Conservation (phyloP, 768 basidiomycete genomes). For the Psilocybe tampanensis region DNA sequence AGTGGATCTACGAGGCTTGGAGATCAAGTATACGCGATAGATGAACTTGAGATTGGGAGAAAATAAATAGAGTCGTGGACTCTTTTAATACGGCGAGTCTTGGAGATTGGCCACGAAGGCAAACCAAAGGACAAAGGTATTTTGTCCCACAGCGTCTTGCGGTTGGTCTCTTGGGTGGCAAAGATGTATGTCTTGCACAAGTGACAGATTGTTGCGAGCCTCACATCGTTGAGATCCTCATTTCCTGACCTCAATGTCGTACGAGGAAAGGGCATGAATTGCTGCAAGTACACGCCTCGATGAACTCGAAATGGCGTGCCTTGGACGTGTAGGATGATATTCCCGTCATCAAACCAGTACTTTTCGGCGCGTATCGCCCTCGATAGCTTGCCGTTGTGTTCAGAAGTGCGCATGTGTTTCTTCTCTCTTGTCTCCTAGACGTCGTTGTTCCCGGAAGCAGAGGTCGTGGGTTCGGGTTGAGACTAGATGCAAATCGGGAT, state of each 20-base stretch:
- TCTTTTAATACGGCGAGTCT: no score
- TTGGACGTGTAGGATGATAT: background rate
- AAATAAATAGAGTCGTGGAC: no score
- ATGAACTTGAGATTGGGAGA: no score
- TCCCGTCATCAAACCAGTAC: slow-evolving; percentile 7
- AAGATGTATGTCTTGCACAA: background rate
- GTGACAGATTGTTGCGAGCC: no score
- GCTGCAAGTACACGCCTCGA: background rate
- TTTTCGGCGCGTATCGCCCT: background rate
- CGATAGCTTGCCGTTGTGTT: background rate
- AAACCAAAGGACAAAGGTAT: no score
- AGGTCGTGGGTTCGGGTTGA: no score
- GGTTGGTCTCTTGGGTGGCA: background rate
- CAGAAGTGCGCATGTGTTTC: background rate
- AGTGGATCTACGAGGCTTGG: background rate
- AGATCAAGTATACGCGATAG: background rate
- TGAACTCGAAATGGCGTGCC: background rate
- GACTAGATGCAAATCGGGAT: no score
- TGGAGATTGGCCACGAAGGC: no score
- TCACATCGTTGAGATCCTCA: no score
- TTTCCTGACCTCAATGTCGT: no score
- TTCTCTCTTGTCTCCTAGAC: background rate
- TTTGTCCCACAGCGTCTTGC: background rate
- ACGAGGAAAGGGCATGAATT: no score
- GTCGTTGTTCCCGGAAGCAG: no score